Base-by-base conservation (phyloP, 2,329 filamentous ascomycete species). In the Diaporthe vexans region DNA sequence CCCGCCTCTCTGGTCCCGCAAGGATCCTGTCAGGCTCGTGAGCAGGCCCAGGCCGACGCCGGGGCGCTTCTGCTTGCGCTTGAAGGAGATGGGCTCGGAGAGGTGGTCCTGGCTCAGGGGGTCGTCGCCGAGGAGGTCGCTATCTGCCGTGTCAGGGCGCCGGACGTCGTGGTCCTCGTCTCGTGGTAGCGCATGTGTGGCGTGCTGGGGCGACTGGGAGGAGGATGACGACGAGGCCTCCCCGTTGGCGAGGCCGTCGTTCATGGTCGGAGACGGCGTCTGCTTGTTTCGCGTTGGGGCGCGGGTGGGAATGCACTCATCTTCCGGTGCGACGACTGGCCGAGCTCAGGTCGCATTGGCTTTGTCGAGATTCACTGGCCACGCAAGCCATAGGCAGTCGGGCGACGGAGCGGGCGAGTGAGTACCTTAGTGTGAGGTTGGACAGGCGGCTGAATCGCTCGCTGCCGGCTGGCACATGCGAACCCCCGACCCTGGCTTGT, bases 81-180 rank as follows among this genome's bases (percentile, higher is more conserved):
- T 94, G 85, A 94, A 95, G 46, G 92, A 93, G 71, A 94, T 83
- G 37, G 88, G 85, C 63, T 89, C 86, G 72, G 84, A 83, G 46
- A 89, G 80, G 57, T 86, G 80, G 57, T 86, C 84, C 68, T 85
- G 83, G 72, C 86, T 84, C 74, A 92, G 82, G 26, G 91, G 90
- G 80, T 93, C 91, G 63, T 90, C 86, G 57, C 84, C 85, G 71
- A 92, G 84, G 48, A 90, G 76, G 69, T 82, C 81, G 76, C 75
- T 78, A 59, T 79, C 79, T 73, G 82, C 79, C 48, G 82, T 77
- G 77, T 81, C 77, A 13, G 69, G 68, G 73, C 81, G 81, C 52
- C 86, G 80, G 59, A 85, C 81, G 79, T 87, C 85, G 77, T 87
- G 80, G 73, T 91, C 85, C 80, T 89, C 87, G 77, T 82, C 82